Base-by-base conservation (phyloP, 345 rosid species). In the Balakata baccata region DNA sequence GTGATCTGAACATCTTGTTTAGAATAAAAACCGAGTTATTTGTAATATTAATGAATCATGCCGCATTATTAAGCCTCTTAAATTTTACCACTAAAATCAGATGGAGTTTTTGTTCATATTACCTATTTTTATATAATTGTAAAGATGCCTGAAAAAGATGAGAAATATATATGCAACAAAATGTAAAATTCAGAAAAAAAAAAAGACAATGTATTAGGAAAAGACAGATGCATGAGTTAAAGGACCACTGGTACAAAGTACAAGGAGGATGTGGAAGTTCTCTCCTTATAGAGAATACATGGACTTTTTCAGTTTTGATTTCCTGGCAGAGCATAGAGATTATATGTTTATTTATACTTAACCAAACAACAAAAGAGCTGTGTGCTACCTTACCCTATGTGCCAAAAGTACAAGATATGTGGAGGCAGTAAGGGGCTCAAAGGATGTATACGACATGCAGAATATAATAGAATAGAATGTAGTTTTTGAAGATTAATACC, bases 401-500 rank as follows among this genome's bases (percentile, higher is more conserved):
- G 47, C 58, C 73, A 37, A 61, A 61, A 17, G 18, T 14, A 57
- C 34, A 58, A 46, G 63, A 49, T 61, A 74, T 59, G 64, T 64
- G 51, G 66, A 38, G 47, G 46, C 43, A 59, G 22, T 52, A 64
- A 52, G n/a, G n/a, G 22, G 14, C 25, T 66, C 46, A 34, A 56
- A 49, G 58, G 57, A 64, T 57, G 14, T 18, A 49, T 58, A 64
- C 41, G 53, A 46, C 29, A 11, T 38, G 54, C 64, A 58, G 34
- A 74, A 68, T 29, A 1, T 29, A 29, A 29, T 18, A 43, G 22
- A 12, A 79, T 39, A 13, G 7, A 7, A 2, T 47, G 38, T 25
- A 39, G 17, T 70, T 57, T 46, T 22, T 2, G 64, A 76, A 29
- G 60, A 41, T 61, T 59, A 58, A 63, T 79, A 92, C 98, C 91